Evolutionary conservation across 225 moss, liverwort and hornwort genomes (phyloP).

Genomic region (Polytrichum commune): DNA sequence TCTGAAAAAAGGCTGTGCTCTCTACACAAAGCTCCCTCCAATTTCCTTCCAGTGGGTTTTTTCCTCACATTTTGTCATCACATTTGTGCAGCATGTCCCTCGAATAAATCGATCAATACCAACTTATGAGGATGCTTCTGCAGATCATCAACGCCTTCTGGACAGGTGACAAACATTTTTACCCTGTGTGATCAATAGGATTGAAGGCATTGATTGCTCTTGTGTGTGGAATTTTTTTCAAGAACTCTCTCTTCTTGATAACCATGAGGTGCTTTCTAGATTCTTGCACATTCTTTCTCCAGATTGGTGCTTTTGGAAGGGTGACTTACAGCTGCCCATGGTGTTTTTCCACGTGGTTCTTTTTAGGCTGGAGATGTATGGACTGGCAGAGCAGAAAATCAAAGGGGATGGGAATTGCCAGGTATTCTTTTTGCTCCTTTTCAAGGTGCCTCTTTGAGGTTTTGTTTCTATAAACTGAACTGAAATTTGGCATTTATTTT

Average conservation of each 20-base stretch:
- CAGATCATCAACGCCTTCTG: constrained; percentile 79
- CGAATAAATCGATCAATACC: constrained; percentile 78
- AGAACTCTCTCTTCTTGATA: background rate
- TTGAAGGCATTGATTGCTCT: constrained; percentile 9
- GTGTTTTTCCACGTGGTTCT: background rate
- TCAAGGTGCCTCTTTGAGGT: background rate
- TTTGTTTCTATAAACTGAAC: background rate
- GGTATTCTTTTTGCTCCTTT: constrained; percentile 37
- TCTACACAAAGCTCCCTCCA: background rate
- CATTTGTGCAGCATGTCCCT: constrained; percentile 67
- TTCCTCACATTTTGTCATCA: background rate
- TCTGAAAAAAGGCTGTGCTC: no score
- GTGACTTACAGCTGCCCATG: background rate
- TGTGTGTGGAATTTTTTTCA: constrained; percentile 18
- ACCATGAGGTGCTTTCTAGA: background rate
- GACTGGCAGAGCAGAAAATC: constrained; percentile 78
- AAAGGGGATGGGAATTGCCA: constrained; percentile 99
- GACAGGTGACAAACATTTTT: constrained; percentile 56
- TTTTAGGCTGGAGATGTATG: constrained; percentile 71
- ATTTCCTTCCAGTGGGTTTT: constrained; percentile 16
- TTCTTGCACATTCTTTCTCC: background rate
- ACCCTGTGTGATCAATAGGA: background rate
- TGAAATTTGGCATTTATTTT: background rate
- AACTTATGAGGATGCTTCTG: constrained; percentile 74
- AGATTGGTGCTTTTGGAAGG: background rate